These are phyloP conservation scores for Oryza australiensis DNA, from an alignment of 176 grass and related monocot genomes.

Conservation along the genomic window DNA sequence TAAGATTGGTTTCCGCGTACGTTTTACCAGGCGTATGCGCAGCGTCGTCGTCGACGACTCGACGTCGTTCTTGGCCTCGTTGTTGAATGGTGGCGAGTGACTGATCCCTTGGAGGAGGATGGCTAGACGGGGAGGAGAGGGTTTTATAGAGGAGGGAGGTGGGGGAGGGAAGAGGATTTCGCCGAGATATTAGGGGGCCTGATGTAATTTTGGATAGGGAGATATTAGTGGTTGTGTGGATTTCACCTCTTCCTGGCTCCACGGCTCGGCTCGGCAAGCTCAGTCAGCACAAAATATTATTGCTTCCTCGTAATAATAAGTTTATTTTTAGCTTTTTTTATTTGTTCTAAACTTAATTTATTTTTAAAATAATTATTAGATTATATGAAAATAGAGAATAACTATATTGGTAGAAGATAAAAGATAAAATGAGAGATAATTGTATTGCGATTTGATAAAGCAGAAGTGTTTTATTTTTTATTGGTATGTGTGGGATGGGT, in stretches of 20 bases:
- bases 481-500: too few relatives aligned
- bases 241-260: neutral
- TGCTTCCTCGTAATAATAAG: too few relatives aligned
- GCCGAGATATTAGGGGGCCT: constrained; percentile 7
- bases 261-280: neutral
- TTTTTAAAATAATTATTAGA: too few relatives aligned
- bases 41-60: too few relatives aligned
- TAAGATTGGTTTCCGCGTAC: neutral
- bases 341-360: too few relatives aligned
- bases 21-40: neutral
- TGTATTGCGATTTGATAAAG: too few relatives aligned
- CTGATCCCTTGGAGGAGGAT: neutral
- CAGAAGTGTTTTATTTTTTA: too few relatives aligned
- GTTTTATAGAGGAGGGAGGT: constrained; percentile 25
- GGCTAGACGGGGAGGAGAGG: neutral
- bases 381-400: too few relatives aligned
- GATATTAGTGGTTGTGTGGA: neutral
- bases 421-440: too few relatives aligned
- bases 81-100: neutral
- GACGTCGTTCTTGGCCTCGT: neutral
- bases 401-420: too few relatives aligned
- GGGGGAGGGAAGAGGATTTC: constrained; percentile 19
- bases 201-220: constrained; percentile 32
- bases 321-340: too few relatives aligned
- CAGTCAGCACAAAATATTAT: too few relatives aligned